Evolutionary conservation across 139 green algal genomes (phyloP), one percentile per base, ranked within the genome.

Genomic region (Closterium sp.): DNA sequence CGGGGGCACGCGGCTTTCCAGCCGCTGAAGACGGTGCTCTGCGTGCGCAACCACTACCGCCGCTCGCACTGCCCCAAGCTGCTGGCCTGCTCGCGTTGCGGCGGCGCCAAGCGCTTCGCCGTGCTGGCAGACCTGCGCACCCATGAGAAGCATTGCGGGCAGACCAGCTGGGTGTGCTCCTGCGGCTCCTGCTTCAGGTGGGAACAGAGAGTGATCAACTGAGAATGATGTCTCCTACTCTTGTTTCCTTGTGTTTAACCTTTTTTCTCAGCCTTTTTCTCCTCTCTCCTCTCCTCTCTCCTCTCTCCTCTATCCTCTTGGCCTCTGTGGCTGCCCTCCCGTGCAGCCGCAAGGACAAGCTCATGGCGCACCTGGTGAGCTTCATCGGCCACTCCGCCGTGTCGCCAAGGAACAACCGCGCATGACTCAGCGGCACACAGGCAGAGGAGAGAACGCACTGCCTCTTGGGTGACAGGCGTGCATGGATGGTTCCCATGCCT

Each of bases 21-120:
- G 84, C 84, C 89, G 36, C 84, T 92, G 19, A 92, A 92, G 89
- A 92, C 89, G 35, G 89, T 92, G 89, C 89, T 92, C 81, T 92
- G 89, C 28, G 89, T 90, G 32, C 89, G 89, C 34, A 92, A 92
- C 84, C 89, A 92, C 84, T 92, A 92, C 84, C 34, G 83, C 34
- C 89, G 89, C 31, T 83, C 31, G 30, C 89, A 92, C 84, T 92
- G 89, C 84, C 89, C 89, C 34, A 90, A 90, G 28, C n/a, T 90
- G n/a, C 89, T 92, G 0, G 30, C 89, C 1, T 92, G 89, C 84
- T 85, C 83, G n/a, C 89, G 89, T 2, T 92, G 89, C n/a, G 55
- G 55, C 55, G 30, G 84, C 30, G 55, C 36, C 89, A 92, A 92
- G 89, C 90, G 89, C 2, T 92, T 92, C 31, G 36, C 84, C 1